A percentile compares a stretch with the other conserved stretches of the same genome.
Conservation (phyloP, 2,329 filamentous ascomycete genomes). For the Pseudohalonectria lignicola region DNA sequence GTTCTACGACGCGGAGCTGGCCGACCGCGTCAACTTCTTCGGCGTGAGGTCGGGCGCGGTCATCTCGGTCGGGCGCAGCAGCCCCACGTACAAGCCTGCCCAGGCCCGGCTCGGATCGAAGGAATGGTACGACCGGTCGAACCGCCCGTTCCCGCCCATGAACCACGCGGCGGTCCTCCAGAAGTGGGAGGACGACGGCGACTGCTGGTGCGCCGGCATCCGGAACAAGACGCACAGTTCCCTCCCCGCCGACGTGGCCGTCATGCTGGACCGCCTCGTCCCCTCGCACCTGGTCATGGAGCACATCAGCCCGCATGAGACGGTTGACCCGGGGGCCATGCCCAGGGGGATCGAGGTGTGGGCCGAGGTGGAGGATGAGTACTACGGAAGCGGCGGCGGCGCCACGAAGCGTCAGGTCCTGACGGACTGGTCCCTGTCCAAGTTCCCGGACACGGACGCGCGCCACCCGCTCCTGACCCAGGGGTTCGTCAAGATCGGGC, state of each 20-base stretch:
- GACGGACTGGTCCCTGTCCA: conserved; percentile 27
- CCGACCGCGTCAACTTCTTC: conserved; percentile 63
- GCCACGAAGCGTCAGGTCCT: conserved; percentile 24
- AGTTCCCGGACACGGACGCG: conserved; percentile 23
- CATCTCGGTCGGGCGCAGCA: conserved; percentile 50
- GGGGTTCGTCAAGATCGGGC: conserved; percentile 45
- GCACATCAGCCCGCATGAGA: conserved; percentile 53
- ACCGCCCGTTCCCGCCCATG: conserved; percentile 23
- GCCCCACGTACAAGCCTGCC: conserved; percentile 34
- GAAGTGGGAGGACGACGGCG: conserved; percentile 66
- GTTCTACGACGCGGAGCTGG: conserved; percentile 30
- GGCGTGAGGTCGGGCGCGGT: conserved; percentile 51
- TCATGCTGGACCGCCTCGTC: conserved; percentile 49
- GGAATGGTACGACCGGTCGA: conserved; percentile 9
- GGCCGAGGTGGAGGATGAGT: conserved; percentile 41
- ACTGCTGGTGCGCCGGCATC: conserved; percentile 73
- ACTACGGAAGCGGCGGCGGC: not conserved
- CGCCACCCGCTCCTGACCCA: conserved; percentile 16
- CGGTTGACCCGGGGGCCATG: conserved; percentile 48
- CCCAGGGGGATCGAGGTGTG: conserved; percentile 63
- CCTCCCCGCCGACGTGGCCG: conserved; percentile 48
- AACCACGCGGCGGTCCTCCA: conserved; percentile 39
- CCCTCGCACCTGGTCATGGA: conserved; percentile 64
- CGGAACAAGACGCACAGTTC: conserved; percentile 21
- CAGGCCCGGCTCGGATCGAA: conserved; percentile 7